Evolutionary conservation across 331 rosid species (phyloP), one percentile per base, ranked within the genome.

Genomic region (Cydonia oblonga): DNA sequence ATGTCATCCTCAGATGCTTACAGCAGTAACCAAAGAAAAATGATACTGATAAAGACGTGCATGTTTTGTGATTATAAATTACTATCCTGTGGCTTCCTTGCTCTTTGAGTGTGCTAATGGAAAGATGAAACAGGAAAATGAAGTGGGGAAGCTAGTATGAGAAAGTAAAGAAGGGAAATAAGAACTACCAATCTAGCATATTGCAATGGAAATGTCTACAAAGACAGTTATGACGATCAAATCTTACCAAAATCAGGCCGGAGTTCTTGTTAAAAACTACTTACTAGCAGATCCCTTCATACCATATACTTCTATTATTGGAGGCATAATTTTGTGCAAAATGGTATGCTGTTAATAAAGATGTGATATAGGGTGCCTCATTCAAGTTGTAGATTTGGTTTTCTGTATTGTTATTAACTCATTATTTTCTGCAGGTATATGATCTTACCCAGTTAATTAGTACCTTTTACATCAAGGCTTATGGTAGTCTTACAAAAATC

Each of bases 201-300:
- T 64, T 24, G 54, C 40, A 22, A 81, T 78, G 83, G 78, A 70
- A 64, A 68, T 40, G 20, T 75, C 86, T 67, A 40, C 44, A 64
- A 67, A 81, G 70, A 79, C 88, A 53, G 81, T 56, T 44, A 78
- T 83, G 82, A 70, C 83, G 22, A 63, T 81, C 57, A 86, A 81
- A 61, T 79, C 90, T 58, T 86, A 86, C 84, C 86, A 86, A 84
- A 84, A 75, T 79, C 84, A 84, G 71, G 88, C 88, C 24, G 84
- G 61, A 59, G 65, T 58, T 28, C 63, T 86, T 62, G 70, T 81
- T 42, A 79, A 71, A 68, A 75, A 70, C 78, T 86, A 83, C 76
- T 74, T 86, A 68, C 78, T 86, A 30, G 84, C 86, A 5, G 90
- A 84, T 70, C 73, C 75, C 54, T 73, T 74, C 53, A 23, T 84